Conservation (phyloP, 2,329 filamentous ascomycete species). For the Alternaria sp. region DNA sequence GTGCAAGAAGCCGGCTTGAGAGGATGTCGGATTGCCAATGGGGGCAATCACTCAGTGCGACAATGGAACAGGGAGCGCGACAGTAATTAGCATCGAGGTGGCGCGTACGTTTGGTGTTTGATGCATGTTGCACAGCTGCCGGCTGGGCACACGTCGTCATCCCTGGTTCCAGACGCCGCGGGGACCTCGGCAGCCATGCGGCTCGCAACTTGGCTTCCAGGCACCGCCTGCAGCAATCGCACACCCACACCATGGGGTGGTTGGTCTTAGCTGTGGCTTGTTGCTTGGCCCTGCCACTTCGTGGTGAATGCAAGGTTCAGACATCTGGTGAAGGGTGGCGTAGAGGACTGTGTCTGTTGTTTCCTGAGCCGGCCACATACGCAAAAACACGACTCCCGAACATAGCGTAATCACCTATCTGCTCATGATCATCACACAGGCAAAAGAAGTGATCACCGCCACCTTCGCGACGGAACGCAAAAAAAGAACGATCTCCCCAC, state of each 20-base stretch:
- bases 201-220: constrained; percentile 14
- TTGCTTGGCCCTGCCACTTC: not conserved
- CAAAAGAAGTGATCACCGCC: not conserved
- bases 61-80: not conserved
- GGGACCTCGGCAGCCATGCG: constrained; percentile 14
- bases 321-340: not conserved
- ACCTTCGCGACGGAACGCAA: not conserved
- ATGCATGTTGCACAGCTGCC: constrained; percentile 8
- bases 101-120: constrained; percentile 15
- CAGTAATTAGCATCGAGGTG: not conserved
- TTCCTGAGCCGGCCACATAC: too few relatives aligned
- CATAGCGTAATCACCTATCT: not conserved
- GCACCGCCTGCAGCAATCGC: constrained; percentile 3
- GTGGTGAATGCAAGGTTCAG: not conserved
- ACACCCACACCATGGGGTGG: not conserved
- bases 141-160: constrained; percentile 15
- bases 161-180: constrained; percentile 4
- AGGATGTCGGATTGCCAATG: not conserved
- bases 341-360: not conserved
- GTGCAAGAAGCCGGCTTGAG: not conserved
- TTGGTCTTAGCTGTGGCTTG: constrained; percentile 1
- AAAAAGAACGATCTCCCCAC: constrained; percentile 37
- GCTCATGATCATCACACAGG: not conserved
- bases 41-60: not conserved
- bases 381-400: not conserved